Base-by-base conservation (phyloP, 495 filamentous ascomycete species). In the Daldinia decipiens region DNA sequence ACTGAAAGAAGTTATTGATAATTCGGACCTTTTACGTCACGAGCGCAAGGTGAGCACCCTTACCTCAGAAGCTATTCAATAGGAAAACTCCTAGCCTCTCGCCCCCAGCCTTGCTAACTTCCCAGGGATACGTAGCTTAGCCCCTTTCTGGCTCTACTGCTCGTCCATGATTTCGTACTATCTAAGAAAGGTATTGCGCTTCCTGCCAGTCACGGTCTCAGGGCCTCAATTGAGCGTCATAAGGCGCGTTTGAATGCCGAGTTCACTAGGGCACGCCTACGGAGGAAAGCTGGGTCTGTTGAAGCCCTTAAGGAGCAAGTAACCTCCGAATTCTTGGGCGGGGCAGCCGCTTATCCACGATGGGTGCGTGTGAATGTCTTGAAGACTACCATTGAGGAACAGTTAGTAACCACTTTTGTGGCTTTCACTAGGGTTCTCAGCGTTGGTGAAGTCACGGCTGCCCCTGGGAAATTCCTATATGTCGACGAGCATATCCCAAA, bases 301-400 rank as follows among this genome's bases (percentile, higher is more conserved):
- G 87, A 90, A 12, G 84, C 84, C 3, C 82, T 97, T 54, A 86
- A 88, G 55, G 80, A 82, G 9, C 79, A 83, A 15, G 76, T 97
- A 9, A 82, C 87, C 68, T 58, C 80, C 52, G 73, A 80, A 8
- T 68, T 79, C 17, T 39, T 74, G 1, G 72, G 64, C 1, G 67
- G 73, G n/a, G 70, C 75, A 12, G 74, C 75, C 9, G 67, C 60
- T 6, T 82, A 93, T 74, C 94, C 94, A 1, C 88, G 95, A 53
- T 99, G 95, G 95, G 88, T 96, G 6, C 88, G 95, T 3, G 84
- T 98, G 31, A 99, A 98, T 71, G 87, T 89, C 3, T 78, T 98
- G 15, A 90, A 89, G 56, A 89, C 88, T 11, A 89, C 85, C 0
- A 73, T 95, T 2, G 86, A 89, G 27, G 84, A 87, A 11, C 91